Evolutionary conservation across 345 rosid genomes (phyloP).

Genomic region (Cochlearia excelsa): DNA sequence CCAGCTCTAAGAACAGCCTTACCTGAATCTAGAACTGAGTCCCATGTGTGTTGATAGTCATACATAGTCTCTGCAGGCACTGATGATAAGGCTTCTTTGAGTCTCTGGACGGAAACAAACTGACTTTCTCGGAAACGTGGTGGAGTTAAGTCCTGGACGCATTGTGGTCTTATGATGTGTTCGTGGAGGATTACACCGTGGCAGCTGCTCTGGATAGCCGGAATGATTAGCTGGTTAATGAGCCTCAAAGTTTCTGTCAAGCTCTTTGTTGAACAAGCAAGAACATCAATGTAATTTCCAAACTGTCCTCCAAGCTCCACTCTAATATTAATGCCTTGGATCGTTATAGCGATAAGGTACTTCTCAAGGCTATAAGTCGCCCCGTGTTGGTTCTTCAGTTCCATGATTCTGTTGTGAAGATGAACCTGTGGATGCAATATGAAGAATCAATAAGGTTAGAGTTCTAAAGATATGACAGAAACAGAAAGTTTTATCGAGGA

Average conservation of each 20-base stretch:
- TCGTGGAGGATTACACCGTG: constrained; percentile 78
- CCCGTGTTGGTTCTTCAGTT: constrained; percentile 74
- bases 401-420: constrained; percentile 75
- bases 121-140: constrained; percentile 78
- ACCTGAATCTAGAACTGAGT: constrained; percentile 63
- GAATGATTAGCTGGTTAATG: constrained; percentile 70
- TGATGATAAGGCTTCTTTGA: constrained; percentile 81
- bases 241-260: constrained; percentile 78
- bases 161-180: constrained; percentile 73
- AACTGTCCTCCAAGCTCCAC: constrained; percentile 92
- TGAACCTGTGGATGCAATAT: constrained; percentile 55
- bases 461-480: constrained; percentile 21
- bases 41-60: constrained; percentile 96
- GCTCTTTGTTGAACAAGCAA: constrained; percentile 87
- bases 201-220: constrained; percentile 81
- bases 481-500: constrained; percentile 9
- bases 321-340: constrained; percentile 75
- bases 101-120: constrained; percentile 53
- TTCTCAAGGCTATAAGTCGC: constrained; percentile 85
- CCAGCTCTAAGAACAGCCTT: constrained; percentile 54
- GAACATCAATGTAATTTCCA: constrained; percentile 79
- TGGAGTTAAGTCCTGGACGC: constrained; percentile 67
- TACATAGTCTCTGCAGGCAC: constrained; percentile 89
- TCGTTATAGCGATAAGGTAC: constrained; percentile 63
- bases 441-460: constrained; percentile 11